Evolutionary conservation across 441 rosid species (phyloP), one percentile per base, ranked within the genome.

Genomic region (Metrosideros polymorpha): DNA sequence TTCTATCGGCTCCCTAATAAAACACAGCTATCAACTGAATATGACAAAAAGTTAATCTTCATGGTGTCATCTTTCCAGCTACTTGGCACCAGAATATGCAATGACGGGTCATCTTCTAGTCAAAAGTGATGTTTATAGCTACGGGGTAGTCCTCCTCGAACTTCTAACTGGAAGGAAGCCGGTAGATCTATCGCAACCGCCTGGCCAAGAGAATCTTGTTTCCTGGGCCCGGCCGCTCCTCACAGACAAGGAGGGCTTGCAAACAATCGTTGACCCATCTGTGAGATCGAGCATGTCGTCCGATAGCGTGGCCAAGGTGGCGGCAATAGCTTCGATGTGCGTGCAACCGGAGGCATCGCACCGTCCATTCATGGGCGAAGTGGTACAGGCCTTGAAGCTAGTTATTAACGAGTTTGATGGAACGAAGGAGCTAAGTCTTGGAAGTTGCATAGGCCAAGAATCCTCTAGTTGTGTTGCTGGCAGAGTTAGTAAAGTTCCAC

Each of bases 311-410:
- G 84, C 88, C 19, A 87, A 87, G 56, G 88, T 87, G 84, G 88
- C 88, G 6, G 88, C 88, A 47, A 87, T 87, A 54, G 88, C 88
- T 51, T 87, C 88, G 8, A 87, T 87, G 88, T 87, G 88, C n/a
- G 88, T 84, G 71, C 88, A 87, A 79, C 88, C 88, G 15, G 88
- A 87, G 86, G 86, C 88, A 9, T 84, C 88, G 12, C 86, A 87
- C 61, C 88, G 88, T 12, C 88, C 88, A 43, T 87, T 87, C 88
- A 87, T 87, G 88, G 86, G 88, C 35, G 88, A 87, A 79, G 88
- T 87, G 18, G 86, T 87, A 42, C 88, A 87, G 47, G 88, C 88
- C 18, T n/a, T 87, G 84, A 87, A 87, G 88, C 84, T 87, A 61
- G 84, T 87, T 14, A 84, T 83, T 7, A 84, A 86, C 50, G 77